Conservation (phyloP, 257 asterid genomes). For the Solanum verrucosum region DNA sequence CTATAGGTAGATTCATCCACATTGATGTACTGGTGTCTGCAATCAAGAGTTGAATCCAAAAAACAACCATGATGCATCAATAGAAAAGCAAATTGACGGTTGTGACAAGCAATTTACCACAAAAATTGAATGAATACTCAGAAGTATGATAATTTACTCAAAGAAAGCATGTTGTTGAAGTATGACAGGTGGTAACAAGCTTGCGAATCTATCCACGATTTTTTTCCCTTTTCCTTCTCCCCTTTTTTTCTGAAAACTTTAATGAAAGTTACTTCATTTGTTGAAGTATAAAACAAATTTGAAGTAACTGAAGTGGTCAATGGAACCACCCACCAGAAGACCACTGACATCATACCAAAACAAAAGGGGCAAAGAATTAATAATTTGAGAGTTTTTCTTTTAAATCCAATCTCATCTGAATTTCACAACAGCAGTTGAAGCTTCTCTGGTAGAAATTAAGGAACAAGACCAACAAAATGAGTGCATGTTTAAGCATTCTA, state of each 20-base stretch:
- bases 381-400: not conserved
- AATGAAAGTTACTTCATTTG: not conserved
- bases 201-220: not conserved
- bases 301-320: not conserved
- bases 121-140: not conserved
- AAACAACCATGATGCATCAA: not conserved
- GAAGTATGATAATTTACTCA: not conserved
- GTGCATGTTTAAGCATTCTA: not conserved
- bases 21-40: conserved; percentile 96
- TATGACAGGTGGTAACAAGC: not conserved
- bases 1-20: conserved; percentile 89
- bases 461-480: not conserved
- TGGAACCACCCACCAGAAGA: not conserved
- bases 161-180: not conserved
- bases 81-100: not conserved
- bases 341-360: not conserved
- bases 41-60: conserved; percentile 10
- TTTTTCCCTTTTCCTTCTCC: not conserved
- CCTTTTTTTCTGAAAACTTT: not conserved
- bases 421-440: not conserved
- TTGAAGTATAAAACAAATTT: not conserved
- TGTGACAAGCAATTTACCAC: not conserved
- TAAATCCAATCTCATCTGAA: not conserved
- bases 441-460: not conserved
- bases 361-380: not conserved